These are phyloP conservation scores for Trifolium fragiferum DNA, from an alignment of 306 rosid genomes.

Conservation along the genomic window DNA sequence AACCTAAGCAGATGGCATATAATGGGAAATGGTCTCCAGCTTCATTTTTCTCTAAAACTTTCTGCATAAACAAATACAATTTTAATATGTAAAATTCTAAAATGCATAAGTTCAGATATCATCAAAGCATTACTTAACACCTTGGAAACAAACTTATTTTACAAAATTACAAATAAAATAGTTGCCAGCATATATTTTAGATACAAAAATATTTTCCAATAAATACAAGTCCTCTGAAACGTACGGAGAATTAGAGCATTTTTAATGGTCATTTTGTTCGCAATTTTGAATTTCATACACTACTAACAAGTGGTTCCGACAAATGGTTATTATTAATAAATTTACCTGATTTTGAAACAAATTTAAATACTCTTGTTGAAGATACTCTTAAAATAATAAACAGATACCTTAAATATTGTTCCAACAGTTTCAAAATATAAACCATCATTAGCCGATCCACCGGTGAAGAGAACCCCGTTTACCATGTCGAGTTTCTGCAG, in stretches of 20 bases:
- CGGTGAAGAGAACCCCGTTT: constrained; percentile 91
- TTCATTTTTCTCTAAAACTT: constrained; percentile 76
- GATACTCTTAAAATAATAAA: too few relatives aligned
- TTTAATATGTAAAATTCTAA: neutral
- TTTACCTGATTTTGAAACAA: too few relatives aligned
- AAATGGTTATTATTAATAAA: too few relatives aligned
- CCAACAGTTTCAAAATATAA: constrained; percentile 61
- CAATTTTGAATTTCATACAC: too few relatives aligned
- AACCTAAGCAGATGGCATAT: constrained; percentile 79
- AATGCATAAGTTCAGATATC: neutral
- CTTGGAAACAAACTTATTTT: constrained; percentile 21
- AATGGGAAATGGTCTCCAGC: constrained; percentile 84
- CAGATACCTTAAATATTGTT: constrained; percentile 65
- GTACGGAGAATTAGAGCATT: too few relatives aligned
- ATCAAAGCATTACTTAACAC: constrained; percentile 17
- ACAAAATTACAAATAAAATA: constrained; percentile 2
- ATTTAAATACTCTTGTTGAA: too few relatives aligned
- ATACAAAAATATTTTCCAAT: too few relatives aligned
- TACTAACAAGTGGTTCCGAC: too few relatives aligned
- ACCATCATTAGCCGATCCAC: constrained; percentile 81
- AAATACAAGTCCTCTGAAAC: too few relatives aligned
- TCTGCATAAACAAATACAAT: constrained; percentile 56
- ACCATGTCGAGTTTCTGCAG: constrained; percentile 83
- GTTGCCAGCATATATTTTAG: neutral
- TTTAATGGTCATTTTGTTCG: too few relatives aligned